phyloP scores from a whole-genome alignment of 2,329 filamentous ascomycete species.

The Xylaria sp. region DNA sequence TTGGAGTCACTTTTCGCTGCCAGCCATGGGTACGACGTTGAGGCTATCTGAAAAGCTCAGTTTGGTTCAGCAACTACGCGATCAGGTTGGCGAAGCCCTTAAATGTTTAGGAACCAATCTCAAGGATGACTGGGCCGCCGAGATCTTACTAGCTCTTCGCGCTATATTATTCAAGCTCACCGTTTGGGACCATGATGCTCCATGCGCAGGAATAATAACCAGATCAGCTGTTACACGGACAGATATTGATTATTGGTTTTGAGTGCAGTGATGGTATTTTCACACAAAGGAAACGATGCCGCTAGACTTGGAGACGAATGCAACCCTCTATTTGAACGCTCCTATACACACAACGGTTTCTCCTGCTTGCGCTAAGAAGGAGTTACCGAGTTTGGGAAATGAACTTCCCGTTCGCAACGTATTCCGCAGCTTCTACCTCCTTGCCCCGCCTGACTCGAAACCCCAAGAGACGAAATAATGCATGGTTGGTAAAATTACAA shows the following conservation, averaged over 20 bases:
- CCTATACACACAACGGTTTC: slow-evolving; percentile 41
- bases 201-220: too few relatives aligned
- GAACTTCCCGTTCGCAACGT: slow-evolving; percentile 23
- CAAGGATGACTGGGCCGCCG: slow-evolving; percentile 84
- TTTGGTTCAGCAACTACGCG: slow-evolving; percentile 83
- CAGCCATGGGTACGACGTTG: too few relatives aligned
- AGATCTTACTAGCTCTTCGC: slow-evolving; percentile 79
- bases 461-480: slow-evolving; percentile 34
- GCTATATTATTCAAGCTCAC: slow-evolving; percentile 90
- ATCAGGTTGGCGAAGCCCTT: slow-evolving; percentile 84
- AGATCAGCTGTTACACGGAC: too few relatives aligned
- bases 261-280: slow-evolving; percentile 30
- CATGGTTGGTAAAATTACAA: slow-evolving; percentile 71
- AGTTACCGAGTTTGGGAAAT: slow-evolving; percentile 24
- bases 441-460: slow-evolving; percentile 22
- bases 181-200: slow-evolving; percentile 94
- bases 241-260: background rate
- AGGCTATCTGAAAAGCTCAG: too few relatives aligned
- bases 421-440: slow-evolving; percentile 30
- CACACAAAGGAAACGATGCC: slow-evolving; percentile 31
- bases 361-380: slow-evolving; percentile 25
- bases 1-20: background rate
- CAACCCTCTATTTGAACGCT: slow-evolving; percentile 43
- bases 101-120: slow-evolving; percentile 81
- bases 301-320: slow-evolving; percentile 28